Percentiles rank a stretch among this genome's conserved stretches.
These are phyloP conservation scores for Silene uniflora DNA, from an alignment of 148 eudicot species.

Conservation along the genomic window DNA sequence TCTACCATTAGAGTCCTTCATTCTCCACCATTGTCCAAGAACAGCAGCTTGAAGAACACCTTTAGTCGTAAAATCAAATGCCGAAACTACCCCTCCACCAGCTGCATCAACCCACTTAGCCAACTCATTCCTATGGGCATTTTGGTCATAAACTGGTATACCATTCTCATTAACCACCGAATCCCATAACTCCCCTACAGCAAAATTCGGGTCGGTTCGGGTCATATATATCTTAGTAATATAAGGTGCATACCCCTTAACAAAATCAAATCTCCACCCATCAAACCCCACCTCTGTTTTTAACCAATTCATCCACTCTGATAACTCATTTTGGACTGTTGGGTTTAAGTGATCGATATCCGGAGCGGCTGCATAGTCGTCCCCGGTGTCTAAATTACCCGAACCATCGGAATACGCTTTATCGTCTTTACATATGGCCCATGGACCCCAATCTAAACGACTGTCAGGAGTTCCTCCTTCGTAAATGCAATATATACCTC, in stretches of 20 bases:
- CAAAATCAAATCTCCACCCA: conserved; percentile 72
- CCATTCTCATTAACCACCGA: conserved; percentile 36
- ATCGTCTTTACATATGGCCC: conserved; percentile 52
- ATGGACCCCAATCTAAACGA: conserved; percentile 74
- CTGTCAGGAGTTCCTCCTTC: conserved; percentile 69
- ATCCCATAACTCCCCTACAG: conserved; percentile 56
- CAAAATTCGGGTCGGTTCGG: conserved; percentile 37
- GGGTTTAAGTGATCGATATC: conserved; percentile 69
- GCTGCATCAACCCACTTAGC: conserved; percentile 42
- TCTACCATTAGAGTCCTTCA: conserved; percentile 47
- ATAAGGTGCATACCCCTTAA: conserved; percentile 49
- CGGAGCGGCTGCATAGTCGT: conserved; percentile 42
- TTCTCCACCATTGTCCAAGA: conserved; percentile 49
- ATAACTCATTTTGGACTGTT: conserved; percentile 50
- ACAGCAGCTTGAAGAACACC: conserved; percentile 65
- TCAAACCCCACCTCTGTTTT: conserved; percentile 27
- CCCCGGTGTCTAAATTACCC: conserved; percentile 63
- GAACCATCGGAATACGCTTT: conserved; percentile 50
- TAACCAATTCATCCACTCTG: conserved; percentile 80
- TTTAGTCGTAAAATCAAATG: conserved; percentile 62
- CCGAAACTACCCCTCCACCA: conserved; percentile 47
- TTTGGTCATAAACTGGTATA: conserved; percentile 43
- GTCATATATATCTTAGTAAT: conserved; percentile 41
- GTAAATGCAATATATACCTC: conserved; percentile 65
- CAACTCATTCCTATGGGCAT: conserved; percentile 40